A percentile compares a stretch with the other conserved stretches of the same genome.
These are phyloP conservation scores for Yamadazyma paraphyllophila DNA, from an alignment of 805 yeast genomes.

Conservation along the genomic window DNA sequence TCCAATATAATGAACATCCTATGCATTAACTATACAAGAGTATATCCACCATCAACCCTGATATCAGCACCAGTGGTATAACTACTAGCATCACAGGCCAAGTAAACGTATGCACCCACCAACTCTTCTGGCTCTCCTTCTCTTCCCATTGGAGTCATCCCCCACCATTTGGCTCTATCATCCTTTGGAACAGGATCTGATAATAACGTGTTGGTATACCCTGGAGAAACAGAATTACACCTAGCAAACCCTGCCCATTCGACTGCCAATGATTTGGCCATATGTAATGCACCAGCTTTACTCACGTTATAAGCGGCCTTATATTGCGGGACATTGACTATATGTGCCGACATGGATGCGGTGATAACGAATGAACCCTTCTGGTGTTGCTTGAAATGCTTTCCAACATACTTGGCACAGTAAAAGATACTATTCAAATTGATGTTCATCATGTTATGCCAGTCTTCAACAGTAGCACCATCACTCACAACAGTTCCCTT, in stretches of 20 bases:
- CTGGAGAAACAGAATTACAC: slow-evolving; percentile 38
- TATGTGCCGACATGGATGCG: slow-evolving; percentile 41
- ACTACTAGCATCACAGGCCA: slow-evolving; percentile 44
- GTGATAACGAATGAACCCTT: slow-evolving; percentile 36
- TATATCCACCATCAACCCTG: slow-evolving; percentile 47
- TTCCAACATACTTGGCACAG: slow-evolving; percentile 33
- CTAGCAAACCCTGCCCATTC: slow-evolving; percentile 44
- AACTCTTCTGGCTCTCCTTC: slow-evolving; percentile 42
- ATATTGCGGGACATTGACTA: slow-evolving; percentile 38
- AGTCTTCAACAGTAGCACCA: slow-evolving; percentile 22
- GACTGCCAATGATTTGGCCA: slow-evolving; percentile 36
- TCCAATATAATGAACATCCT: too few species aligned
- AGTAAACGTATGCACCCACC: slow-evolving; percentile 46
- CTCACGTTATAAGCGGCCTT: slow-evolving; percentile 43
- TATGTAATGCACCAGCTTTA: slow-evolving; percentile 40
- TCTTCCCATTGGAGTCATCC: slow-evolving; percentile 44
- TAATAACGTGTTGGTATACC: slow-evolving; percentile 22
- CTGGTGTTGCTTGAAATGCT: slow-evolving; percentile 23
- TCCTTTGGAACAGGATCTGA: slow-evolving; percentile 29
- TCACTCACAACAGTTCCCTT: slow-evolving; percentile 26
- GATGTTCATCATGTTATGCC: slow-evolving; percentile 27
- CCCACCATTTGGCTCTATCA: slow-evolving; percentile 38
- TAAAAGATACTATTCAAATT: slow-evolving; percentile 31
- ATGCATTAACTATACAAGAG: slow-evolving; percentile 9
- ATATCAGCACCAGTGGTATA: slow-evolving; percentile 47